Evolutionary conservation across 352 stramenopile genomes (phyloP).

Genomic region (Pelagophyceae sp.): DNA sequence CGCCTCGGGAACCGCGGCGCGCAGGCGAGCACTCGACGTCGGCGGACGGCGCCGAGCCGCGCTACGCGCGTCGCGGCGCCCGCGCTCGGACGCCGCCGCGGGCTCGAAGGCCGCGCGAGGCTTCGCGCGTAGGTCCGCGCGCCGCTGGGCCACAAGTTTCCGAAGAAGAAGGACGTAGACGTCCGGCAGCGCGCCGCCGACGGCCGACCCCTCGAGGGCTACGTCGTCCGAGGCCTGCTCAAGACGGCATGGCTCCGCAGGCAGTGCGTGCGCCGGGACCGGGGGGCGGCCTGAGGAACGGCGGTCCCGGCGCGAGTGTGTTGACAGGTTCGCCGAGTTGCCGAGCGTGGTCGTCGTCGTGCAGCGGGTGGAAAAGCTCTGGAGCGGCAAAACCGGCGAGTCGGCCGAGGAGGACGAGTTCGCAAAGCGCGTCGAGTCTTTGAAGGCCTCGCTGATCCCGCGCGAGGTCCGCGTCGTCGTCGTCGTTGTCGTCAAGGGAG

Average conservation of each 20-base stretch:
- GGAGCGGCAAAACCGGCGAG: background rate
- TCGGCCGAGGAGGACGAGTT: background rate
- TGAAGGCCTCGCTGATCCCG: background rate
- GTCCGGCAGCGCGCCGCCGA: background rate
- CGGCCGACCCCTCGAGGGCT: background rate
- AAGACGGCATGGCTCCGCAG: background rate
- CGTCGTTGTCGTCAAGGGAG: background rate
- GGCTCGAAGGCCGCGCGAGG: too few relatives aligned
- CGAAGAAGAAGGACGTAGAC: background rate
- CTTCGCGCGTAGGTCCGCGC: background rate
- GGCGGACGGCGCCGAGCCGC: too few relatives aligned
- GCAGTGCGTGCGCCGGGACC: too few relatives aligned
- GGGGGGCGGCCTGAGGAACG: too few relatives aligned
- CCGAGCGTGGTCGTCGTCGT: background rate
- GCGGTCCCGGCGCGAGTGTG: too few relatives aligned
- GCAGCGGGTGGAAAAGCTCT: background rate
- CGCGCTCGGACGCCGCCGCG: too few relatives aligned
- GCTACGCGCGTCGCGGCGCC: too few relatives aligned
- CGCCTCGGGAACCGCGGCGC: too few relatives aligned
- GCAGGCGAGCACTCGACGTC: too few relatives aligned
- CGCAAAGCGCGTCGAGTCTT: background rate
- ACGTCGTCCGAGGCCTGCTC: background rate
- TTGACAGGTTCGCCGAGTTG: background rate
- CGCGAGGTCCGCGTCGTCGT: background rate
- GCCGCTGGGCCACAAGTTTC: background rate